Percentiles rank a stretch among this genome's conserved stretches.
phyloP scores from a whole-genome alignment of 768 basidiomycete genomes.

The Trametes coccinea region DNA sequence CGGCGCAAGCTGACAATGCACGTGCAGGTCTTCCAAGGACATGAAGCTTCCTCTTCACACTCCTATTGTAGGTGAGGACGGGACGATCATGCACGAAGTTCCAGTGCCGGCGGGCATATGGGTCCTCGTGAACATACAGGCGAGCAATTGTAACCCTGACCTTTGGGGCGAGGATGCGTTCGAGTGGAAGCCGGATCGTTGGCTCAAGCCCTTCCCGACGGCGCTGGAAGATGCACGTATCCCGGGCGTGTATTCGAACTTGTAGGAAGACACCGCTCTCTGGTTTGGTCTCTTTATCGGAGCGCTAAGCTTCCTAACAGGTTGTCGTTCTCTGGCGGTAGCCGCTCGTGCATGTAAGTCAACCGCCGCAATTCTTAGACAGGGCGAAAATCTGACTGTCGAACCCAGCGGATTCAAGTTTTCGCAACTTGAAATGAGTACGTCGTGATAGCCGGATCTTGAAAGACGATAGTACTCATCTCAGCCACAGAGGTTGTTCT shows the following conservation, averaged over 20 bases:
- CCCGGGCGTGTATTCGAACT: constrained; percentile 24
- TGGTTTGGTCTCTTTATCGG: not conserved
- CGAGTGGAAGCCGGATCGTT: constrained; percentile 45
- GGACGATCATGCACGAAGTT: constrained; percentile 25
- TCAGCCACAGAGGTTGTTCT: constrained; percentile 30
- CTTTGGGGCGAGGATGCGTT: constrained; percentile 48
- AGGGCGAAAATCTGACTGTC: not conserved
- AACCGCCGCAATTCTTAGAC: not conserved
- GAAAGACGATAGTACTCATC: not conserved
- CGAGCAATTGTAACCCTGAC: constrained; percentile 41
- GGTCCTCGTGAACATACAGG: constrained; percentile 39
- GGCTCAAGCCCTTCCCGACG: constrained; percentile 33
- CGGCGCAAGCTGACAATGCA: not conserved
- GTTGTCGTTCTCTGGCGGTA: constrained; percentile 30
- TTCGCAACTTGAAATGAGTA: constrained; percentile 28
- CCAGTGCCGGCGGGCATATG: constrained; percentile 40
- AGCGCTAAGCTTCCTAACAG: not conserved
- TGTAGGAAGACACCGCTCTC: constrained; percentile 5
- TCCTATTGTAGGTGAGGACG: constrained; percentile 17
- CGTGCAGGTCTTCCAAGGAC: constrained; percentile 6
- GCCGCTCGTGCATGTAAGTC: constrained; percentile 27
- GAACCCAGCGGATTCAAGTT: constrained; percentile 25
- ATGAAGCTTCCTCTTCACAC: constrained; percentile 36
- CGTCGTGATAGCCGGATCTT: not conserved
- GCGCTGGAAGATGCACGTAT: constrained; percentile 16